phyloP scores from a whole-genome alignment of 345 rosid species.

The Boechera stricta region DNA sequence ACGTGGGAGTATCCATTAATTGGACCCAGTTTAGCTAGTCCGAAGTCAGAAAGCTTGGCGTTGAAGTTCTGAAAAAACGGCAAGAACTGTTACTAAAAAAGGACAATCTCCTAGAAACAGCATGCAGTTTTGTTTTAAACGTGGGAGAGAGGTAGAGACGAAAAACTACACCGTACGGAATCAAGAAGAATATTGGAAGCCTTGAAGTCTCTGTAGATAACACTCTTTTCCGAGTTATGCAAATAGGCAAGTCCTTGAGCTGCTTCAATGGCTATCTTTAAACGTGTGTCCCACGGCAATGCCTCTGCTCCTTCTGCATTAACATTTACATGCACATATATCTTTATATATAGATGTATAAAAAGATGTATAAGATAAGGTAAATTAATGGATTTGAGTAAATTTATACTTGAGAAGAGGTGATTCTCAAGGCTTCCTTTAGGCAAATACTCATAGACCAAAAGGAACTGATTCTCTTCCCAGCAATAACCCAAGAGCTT shows the following conservation, averaged over 20 bases:
- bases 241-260: constrained; percentile 77
- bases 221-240: constrained; percentile 79
- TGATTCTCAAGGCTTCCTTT: constrained; percentile 84
- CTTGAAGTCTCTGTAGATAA: constrained; percentile 87
- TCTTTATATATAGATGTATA: background rate
- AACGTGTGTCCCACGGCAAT: constrained; percentile 63
- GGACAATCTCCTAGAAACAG: constrained; percentile 13
- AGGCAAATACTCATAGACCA: constrained; percentile 76
- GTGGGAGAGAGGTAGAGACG: background rate
- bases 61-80: constrained; percentile 56
- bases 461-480: constrained; percentile 72
- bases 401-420: constrained; percentile 66
- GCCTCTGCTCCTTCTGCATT: constrained; percentile 63
- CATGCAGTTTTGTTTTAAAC: constrained; percentile 17
- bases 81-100: constrained; percentile 24
- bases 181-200: constrained; percentile 87
- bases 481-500: constrained; percentile 82
- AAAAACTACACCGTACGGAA: constrained; percentile 45
- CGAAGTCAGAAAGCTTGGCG: constrained; percentile 89
- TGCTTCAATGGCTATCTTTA: constrained; percentile 76
- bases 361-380: background rate
- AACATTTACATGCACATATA: background rate
- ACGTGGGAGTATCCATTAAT: constrained; percentile 69
- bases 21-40: constrained; percentile 81
- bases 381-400: constrained; percentile 6